Conservation (phyloP, 1,139 yeast species). For the Taphrina sp. region DNA sequence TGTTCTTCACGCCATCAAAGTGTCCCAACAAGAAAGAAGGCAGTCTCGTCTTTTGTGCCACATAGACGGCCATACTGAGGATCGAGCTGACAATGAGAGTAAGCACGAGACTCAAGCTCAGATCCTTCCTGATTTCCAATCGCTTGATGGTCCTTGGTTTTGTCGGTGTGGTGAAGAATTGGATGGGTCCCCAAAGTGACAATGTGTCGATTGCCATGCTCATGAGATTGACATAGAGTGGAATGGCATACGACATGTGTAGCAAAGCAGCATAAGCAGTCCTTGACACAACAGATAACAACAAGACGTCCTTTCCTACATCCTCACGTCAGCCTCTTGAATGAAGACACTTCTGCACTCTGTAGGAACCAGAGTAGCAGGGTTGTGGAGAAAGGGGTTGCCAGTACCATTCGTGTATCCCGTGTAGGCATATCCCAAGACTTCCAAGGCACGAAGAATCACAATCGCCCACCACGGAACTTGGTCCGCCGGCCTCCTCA, state of each 20-base stretch:
- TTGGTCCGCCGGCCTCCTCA: constrained; percentile 10
- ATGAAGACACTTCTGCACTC: no score
- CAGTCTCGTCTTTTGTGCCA: constrained; percentile 18
- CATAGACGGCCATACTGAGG: constrained; percentile 17
- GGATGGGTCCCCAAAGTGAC: constrained; percentile 11
- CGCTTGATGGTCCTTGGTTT: not conserved
- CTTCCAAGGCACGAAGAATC: not conserved
- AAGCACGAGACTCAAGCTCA: constrained; percentile 4
- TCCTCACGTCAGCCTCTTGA: not conserved
- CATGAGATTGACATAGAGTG: constrained; percentile 4
- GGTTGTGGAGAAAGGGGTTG: no score
- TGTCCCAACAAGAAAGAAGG: constrained; percentile 20
- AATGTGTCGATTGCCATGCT: constrained; percentile 8
- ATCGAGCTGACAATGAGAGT: constrained; percentile 19
- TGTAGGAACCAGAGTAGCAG: no score
- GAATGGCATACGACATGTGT: constrained; percentile 12
- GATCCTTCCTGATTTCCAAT: constrained; percentile 3
- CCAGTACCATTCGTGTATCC: not conserved
- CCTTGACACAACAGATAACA: constrained; percentile 7
- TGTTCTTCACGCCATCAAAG: constrained; percentile 14
- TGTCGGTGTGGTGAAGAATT: not conserved
- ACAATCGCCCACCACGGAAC: constrained; percentile 10
- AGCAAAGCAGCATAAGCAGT: constrained; percentile 8
- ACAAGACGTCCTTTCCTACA: constrained; percentile 1
- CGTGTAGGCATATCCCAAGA: constrained; percentile 3